Evolutionary conservation across 176 grass and related monocot species (phyloP).

Genomic region (Avena sativa): DNA sequence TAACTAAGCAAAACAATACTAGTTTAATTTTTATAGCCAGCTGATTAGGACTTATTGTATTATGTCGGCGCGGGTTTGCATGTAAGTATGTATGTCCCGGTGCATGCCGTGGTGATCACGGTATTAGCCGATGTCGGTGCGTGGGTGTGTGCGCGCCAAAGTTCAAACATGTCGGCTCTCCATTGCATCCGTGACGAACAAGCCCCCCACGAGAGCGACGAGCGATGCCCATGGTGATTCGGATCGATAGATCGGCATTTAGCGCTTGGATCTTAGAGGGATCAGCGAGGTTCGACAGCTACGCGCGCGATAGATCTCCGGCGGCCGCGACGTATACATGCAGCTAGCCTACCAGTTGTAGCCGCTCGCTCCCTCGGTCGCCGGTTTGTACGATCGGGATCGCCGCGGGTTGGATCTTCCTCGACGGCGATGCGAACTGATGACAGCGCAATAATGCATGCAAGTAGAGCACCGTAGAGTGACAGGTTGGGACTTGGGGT

Average conservation of each 20-base stretch:
- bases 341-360: not conserved
- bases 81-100: not conserved
- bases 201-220: not conserved
- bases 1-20: too few relatives aligned
- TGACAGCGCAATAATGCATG: not conserved
- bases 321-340: not conserved
- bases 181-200: constrained; percentile 22
- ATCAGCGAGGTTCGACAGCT: constrained; percentile 28
- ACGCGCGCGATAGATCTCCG: not conserved
- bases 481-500: not conserved
- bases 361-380: not conserved
- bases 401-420: constrained; percentile 6
- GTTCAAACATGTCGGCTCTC: constrained; percentile 55
- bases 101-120: constrained; percentile 36
- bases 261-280: constrained; percentile 37
- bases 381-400: not conserved
- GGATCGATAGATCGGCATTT: constrained; percentile 18
- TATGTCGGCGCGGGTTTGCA: not conserved
- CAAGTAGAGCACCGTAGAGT: constrained; percentile 11
- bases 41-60: too few relatives aligned
- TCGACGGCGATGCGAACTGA: not conserved
- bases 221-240: not conserved
- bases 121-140: not conserved
- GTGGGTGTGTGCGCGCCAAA: not conserved
- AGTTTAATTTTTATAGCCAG: too few relatives aligned